These are phyloP conservation scores for Guadua angustifolia DNA, from an alignment of 176 grass and related monocot genomes.

Conservation along the genomic window DNA sequence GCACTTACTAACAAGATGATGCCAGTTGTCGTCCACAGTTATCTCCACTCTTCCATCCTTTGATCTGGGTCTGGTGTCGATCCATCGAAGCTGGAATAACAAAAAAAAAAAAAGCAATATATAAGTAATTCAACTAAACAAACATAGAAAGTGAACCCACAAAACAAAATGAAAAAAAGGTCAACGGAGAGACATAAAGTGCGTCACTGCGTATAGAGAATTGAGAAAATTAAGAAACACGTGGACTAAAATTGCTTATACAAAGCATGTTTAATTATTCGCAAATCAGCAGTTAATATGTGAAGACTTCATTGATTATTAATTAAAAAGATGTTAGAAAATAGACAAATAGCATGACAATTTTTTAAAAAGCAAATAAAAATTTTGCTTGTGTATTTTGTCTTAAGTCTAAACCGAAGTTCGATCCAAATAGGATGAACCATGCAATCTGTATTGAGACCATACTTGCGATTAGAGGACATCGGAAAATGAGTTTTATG, in stretches of 20 bases:
- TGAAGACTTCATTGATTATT: not conserved
- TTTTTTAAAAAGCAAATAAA: no score
- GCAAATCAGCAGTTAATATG: not conserved
- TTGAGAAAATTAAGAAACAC: not conserved
- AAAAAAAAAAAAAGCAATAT: no score
- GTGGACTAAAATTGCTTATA: not conserved
- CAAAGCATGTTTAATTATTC: not conserved
- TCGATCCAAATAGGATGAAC: no score
- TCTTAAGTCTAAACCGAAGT: no score
- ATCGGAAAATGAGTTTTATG: not conserved
- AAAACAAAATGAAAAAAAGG: not conserved
- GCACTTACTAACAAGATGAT: conserved; percentile 50
- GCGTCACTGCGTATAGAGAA: not conserved
- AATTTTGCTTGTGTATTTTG: no score
- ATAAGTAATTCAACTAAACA: not conserved
- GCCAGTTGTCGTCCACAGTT: conserved; percentile 25
- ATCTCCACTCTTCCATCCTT: conserved; percentile 52
- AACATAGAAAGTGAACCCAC: not conserved
- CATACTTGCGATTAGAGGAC: no score
- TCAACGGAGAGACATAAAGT: not conserved
- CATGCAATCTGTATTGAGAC: no score
- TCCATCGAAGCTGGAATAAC: conserved; percentile 40
- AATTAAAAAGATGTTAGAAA: no score
- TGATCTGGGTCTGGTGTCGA: conserved; percentile 9
- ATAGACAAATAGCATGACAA: no score